Evolutionary conservation across 169 alveolate species (phyloP).

Genomic region (Theileria annulata): DNA sequence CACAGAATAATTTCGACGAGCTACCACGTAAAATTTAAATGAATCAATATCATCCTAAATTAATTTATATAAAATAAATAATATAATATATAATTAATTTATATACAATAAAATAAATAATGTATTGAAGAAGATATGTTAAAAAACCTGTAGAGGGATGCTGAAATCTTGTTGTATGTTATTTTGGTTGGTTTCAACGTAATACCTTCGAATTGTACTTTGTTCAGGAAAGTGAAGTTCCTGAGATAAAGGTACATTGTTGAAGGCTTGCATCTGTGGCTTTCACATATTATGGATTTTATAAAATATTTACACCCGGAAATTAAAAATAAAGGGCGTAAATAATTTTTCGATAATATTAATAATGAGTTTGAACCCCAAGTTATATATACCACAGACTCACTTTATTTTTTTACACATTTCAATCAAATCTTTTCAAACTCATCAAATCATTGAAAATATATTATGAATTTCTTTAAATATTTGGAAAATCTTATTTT

Average conservation of each 20-base stretch:
- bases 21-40: conserved; percentile 52
- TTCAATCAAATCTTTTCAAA: not conserved
- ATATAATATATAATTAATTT: too few species aligned
- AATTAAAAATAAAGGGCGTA: not conserved
- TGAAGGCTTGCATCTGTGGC: not conserved
- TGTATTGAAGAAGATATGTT: not conserved
- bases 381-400: not conserved
- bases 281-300: not conserved
- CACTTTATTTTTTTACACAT: not conserved
- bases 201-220: conserved; percentile 56
- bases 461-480: too few species aligned
- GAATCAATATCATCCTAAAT: conserved; percentile 34
- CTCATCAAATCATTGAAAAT: too few species aligned
- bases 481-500: too few species aligned
- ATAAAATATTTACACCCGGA: not conserved
- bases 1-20: conserved; percentile 39
- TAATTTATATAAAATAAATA: not conserved
- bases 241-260: conserved; percentile 10
- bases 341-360: not conserved
- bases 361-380: not conserved
- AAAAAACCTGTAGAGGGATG: not conserved
- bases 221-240: conserved; percentile 31
- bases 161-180: not conserved
- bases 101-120: too few species aligned
- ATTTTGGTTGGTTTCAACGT: conserved; percentile 26